These are phyloP conservation scores for Hebeloma cylindrosporum DNA, from an alignment of 768 basidiomycete species.

Conservation along the genomic window DNA sequence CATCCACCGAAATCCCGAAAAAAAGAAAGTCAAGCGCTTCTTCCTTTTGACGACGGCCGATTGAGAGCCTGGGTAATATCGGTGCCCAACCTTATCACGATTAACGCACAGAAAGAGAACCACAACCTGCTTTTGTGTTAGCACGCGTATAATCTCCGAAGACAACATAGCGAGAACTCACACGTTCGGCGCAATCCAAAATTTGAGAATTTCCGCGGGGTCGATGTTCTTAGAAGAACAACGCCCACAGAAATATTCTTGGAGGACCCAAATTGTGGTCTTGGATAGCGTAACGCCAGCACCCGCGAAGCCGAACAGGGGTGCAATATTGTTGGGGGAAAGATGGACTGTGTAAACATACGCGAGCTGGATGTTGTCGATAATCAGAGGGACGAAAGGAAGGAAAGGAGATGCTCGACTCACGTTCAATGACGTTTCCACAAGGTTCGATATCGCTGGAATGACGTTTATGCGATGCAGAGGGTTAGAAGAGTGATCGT, in stretches of 20 bases:
- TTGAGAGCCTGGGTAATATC: slow-evolving; percentile 32
- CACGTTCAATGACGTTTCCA: slow-evolving; percentile 70
- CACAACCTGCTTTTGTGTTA: slow-evolving; percentile 25
- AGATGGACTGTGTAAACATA: slow-evolving; percentile 70
- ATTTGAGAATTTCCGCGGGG: slow-evolving; percentile 44
- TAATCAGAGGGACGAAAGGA: slow-evolving; percentile 6
- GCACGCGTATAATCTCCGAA: neutral
- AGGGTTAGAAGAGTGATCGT: neutral
- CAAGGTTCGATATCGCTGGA: slow-evolving; percentile 67
- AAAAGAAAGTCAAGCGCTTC: slow-evolving; percentile 8
- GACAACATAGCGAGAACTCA: slow-evolving; percentile 30
- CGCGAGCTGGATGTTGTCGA: slow-evolving; percentile 28
- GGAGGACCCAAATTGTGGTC: slow-evolving; percentile 68
- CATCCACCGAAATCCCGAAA: slow-evolving; percentile 3
- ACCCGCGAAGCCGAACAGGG: slow-evolving; percentile 70
- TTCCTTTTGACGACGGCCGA: slow-evolving; percentile 7
- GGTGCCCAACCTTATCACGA: slow-evolving; percentile 34
- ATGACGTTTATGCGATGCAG: slow-evolving; percentile 3
- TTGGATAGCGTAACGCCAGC: slow-evolving; percentile 74
- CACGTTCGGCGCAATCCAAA: slow-evolving; percentile 74
- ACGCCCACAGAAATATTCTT: slow-evolving; percentile 71
- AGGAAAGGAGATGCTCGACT: slow-evolving; percentile 9
- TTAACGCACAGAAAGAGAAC: slow-evolving; percentile 33
- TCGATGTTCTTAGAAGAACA: slow-evolving; percentile 65
- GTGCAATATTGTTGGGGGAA: slow-evolving; percentile 49